phyloP scores from a whole-genome alignment of 768 basidiomycete species.

The Gymnopilus junonius region DNA sequence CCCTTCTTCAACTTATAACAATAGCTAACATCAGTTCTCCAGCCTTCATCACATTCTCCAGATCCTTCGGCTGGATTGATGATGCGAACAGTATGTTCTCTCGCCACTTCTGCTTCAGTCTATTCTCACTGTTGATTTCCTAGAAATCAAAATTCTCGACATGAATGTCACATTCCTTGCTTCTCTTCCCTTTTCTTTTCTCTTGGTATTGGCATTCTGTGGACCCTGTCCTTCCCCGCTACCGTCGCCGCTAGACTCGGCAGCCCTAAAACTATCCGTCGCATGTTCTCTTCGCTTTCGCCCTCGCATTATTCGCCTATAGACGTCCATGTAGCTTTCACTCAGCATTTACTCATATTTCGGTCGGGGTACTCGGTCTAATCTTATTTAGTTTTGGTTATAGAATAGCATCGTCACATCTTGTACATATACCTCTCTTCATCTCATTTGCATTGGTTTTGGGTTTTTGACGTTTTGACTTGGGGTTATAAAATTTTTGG shows the following conservation, averaged over 20 bases:
- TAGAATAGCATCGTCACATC: constrained; percentile 19
- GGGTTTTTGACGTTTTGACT: constrained; percentile 1
- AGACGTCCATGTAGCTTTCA: constrained; percentile 25
- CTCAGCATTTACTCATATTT: constrained; percentile 24
- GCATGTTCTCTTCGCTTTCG: constrained; percentile 25
- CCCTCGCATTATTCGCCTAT: constrained; percentile 21
- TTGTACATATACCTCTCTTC: constrained; percentile 20
- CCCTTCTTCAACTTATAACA: constrained; percentile 11
- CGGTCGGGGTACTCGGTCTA: constrained; percentile 29
- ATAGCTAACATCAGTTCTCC: constrained; percentile 2
- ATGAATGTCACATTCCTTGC: constrained; percentile 13
- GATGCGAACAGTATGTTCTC: constrained; percentile 50
- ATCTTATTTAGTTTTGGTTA: constrained; percentile 26
- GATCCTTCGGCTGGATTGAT: constrained; percentile 52
- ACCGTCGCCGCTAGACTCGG: constrained; percentile 19
- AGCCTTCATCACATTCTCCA: constrained; percentile 40
- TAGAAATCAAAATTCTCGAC: constrained; percentile 35
- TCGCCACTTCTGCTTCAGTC: neutral
- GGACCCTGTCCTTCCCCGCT: constrained; percentile 3
- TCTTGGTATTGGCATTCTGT: neutral
- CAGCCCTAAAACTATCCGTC: constrained; percentile 9
- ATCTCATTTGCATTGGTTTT: constrained; percentile 17
- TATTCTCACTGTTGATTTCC: neutral
- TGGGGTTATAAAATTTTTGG: neutral
- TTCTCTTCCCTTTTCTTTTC: neutral